Conservation (phyloP, 768 basidiomycete species). For the Lepiota brunneoincarnata region DNA sequence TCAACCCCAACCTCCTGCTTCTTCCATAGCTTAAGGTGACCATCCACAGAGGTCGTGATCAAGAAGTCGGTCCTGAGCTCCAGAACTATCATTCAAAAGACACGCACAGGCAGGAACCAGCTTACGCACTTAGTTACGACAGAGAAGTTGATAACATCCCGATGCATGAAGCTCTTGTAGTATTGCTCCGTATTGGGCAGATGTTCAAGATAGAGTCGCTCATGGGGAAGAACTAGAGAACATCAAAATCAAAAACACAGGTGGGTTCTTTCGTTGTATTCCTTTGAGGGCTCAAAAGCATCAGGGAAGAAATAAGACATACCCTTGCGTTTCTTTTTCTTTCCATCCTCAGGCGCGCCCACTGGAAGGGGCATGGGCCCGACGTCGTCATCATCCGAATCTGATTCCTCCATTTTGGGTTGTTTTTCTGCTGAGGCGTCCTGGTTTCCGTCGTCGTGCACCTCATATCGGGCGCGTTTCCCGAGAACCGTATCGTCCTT, state of each 20-base stretch:
- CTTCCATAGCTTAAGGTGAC: constrained; percentile 98
- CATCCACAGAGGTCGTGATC: constrained; percentile 92
- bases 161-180: constrained; percentile 97
- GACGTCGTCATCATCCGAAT: constrained; percentile 75
- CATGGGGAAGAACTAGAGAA: constrained; percentile 81
- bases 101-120: background rate
- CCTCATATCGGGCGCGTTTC: constrained; percentile 52
- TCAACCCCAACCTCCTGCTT: constrained; percentile 95
- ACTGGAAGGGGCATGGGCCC: constrained; percentile 86
- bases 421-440: constrained; percentile 21
- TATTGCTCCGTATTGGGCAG: constrained; percentile 92
- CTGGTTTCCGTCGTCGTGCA: constrained; percentile 20
- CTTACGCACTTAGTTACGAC: constrained; percentile 77
- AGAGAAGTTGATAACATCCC: constrained; percentile 86
- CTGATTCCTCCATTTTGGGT: constrained; percentile 39
- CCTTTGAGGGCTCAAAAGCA: constrained; percentile 27
- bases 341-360: constrained; percentile 32
- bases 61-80: constrained; percentile 83
- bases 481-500: constrained; percentile 57
- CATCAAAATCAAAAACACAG: constrained; percentile 14
- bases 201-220: constrained; percentile 89
- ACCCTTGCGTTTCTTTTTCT: constrained; percentile 88
- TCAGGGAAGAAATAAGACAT: constrained; percentile 20
- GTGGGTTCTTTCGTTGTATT: constrained; percentile 23
- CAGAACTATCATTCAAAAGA: background rate